Evolutionary conservation across 2,329 filamentous ascomycete species (phyloP), one percentile per base, ranked within the genome.

Genomic region (Knoxdaviesia capensis): DNA sequence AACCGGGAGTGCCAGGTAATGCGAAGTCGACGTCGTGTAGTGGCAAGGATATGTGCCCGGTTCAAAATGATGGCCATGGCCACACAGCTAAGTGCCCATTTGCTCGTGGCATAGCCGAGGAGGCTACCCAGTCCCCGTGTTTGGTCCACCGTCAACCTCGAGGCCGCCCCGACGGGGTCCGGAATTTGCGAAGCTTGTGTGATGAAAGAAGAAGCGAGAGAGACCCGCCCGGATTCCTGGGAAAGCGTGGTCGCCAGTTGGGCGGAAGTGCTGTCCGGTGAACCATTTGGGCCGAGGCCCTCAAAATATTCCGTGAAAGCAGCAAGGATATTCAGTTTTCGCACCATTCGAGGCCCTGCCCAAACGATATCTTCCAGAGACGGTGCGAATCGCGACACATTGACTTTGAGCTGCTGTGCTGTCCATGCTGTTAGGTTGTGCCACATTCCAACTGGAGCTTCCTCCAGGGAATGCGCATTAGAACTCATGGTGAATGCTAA

Each of bases 21-120:
- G 7, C 71, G 70, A n/a, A 94, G 65, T 42, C 82, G 76, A 42
- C 87, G 73, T 47, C 90, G 71, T 9, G 85, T 88, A 0, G 87
- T 88, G 36, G 86, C 88, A 58, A 94, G 96, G 50, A 96, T 90
- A 45, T 87, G 79, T 6, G 90, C 92, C 44, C 90, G 76, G 56
- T 96, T 96, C 29, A 96, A 66, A 44, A 94, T 63, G 45, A 96
- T 73, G 28, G 85, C 85, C 67, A 88, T 82, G 34, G 78, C 74
- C 51, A 96, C 77, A 51, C 86, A 94, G 41, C 79, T 77, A 44
- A 96, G 63, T 1, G 88, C 87, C 90, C 90, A 96, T 58, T 81
- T 81, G 58, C 84, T 92, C 1, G 83, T 92, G 37, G 86, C 68
- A 59, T 96, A 98, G 51, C 77, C 81, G 59, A 96, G 87, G 45